Base-by-base conservation (phyloP, 805 yeast species). In the Diddensiella caesifluorescens region DNA sequence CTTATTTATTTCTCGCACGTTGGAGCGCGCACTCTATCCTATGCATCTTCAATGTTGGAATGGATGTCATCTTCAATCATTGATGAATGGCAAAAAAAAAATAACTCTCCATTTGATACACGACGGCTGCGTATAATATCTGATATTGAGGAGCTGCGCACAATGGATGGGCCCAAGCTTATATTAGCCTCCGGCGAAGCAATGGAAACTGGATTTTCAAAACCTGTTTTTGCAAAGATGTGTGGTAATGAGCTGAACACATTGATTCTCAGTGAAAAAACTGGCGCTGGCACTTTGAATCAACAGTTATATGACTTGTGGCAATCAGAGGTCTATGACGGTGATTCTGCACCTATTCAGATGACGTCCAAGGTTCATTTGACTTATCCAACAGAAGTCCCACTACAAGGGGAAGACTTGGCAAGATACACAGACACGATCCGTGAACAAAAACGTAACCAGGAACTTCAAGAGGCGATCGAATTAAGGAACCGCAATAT, bases 41-140 rank as follows among this genome's bases (percentile, higher is more conserved):
- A 83, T 56, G 95, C 97, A 0, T 76, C 86, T 10, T 83, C 88
- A 42, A 83, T 92, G 81, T 64, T 90, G 22, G 98, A 92, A 65
- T 92, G 97, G 97, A 83, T 92, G 88, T 79, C 95, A 0, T 75
- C 90, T 0, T 73, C 80, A n/a, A 73, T 88, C n/a, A 74, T 85
- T 20, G 82, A 83, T 52, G 83, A 79, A 35, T 88, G 95, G 90
- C 95, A 87, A 55, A 67, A 73, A 5, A 71, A 75, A 46, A 80
- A 80, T 41, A 74, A 74, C 41, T 74, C 82, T 2, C 95, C 97
- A 1, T 89, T 90, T 57, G 94, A 84, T 75, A 83, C 33, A 63
- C 77, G 21, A 67, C 78, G 55, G 74, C 80, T 46, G 76, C 81
- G 55, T 65, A 79, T 39, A 63, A 76, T 48, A 67, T 73, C 39